Percentiles rank a stretch among this genome's conserved stretches.
phyloP scores from a whole-genome alignment of 2,329 filamentous ascomycete genomes.

The Penicillium digitatum region DNA sequence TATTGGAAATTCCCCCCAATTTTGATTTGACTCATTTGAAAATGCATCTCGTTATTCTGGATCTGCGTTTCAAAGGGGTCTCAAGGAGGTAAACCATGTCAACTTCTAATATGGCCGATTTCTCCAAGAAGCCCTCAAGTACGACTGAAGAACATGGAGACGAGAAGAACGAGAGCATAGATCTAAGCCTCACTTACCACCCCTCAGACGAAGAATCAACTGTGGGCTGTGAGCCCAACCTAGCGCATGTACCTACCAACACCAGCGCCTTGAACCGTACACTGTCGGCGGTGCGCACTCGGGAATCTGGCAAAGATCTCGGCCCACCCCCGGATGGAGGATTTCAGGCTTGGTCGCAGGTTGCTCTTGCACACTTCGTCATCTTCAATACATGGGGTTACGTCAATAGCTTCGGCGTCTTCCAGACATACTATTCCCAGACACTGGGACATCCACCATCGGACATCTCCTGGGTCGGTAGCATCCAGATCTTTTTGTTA shows the following conservation, averaged over 20 bases:
- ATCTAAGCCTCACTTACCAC: background rate
- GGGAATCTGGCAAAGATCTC: constrained; percentile 35
- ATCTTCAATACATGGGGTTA: constrained; percentile 57
- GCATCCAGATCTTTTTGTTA: constrained; percentile 50
- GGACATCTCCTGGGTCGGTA: constrained; percentile 52
- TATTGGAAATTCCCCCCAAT: background rate
- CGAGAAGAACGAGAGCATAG: background rate
- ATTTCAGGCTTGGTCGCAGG: constrained; percentile 54
- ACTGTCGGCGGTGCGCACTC: constrained; percentile 37
- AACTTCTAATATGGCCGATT: background rate
- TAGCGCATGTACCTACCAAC: constrained; percentile 25
- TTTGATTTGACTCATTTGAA: background rate
- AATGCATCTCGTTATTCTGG: no score
- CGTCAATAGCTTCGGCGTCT: constrained; percentile 55
- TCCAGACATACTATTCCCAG: constrained; percentile 52
- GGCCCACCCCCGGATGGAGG: constrained; percentile 51
- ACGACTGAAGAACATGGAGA: background rate
- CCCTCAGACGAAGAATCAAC: constrained; percentile 7
- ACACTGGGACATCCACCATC: constrained; percentile 43
- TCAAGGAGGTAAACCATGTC: background rate
- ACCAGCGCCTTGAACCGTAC: constrained; percentile 30
- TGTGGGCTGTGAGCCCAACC: background rate
- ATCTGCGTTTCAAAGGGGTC: background rate
- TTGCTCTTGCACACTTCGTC: constrained; percentile 50
- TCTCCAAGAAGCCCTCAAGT: background rate